Evolutionary conservation across 169 alveolate species (phyloP), one percentile per base, ranked within the genome.

Genomic region (Cryptosporidium sp.): DNA sequence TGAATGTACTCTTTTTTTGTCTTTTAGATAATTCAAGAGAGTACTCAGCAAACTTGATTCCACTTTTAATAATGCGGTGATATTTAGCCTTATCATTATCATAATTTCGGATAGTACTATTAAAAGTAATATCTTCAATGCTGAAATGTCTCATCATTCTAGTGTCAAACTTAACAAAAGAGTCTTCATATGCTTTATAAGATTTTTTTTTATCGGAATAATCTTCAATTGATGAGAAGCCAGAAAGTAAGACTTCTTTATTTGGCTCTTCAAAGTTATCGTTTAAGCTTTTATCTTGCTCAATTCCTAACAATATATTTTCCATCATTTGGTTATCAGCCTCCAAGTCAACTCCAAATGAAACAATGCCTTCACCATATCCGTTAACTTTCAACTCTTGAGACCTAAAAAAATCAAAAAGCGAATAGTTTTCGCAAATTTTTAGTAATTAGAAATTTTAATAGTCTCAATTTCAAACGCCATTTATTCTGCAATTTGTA

Each of bases 121-220:
- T 48, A 39, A 80, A 45, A 14, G 89, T 31, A 18, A 80, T 58
- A 48, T 80, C 89, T 39, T 80, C 89, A 43, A 80, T 80, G 33
- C 65, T 80, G 62, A 80, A 80, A 33, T 80, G 75, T 23, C 35
- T 59, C 75, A 80, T 80, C 55, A 33, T 37, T 6, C 75, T 65
- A 2, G 89, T 80, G 14, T 80, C 75, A 80, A 80, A 80, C 67
- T 80, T 80, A 14, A 80, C 73, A 80, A 80, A 80, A 1, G 89
- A 80, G 52, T 80, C 89, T 12, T 80, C 89, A 33, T 33, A 50
- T 29, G 29, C 12, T 26, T 5, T 3, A 52, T n/a, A n/a, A 14
- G 18, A 10, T 9, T 7, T 52, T 6, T 16, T 55, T 12, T 14
- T 23, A 16, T 3, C 41, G 3, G 70, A 12, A 2, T 1, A 12